Percentiles rank a stretch among this genome's conserved stretches.
These are phyloP conservation scores for Globisporangium nunn DNA, from an alignment of 352 stramenopile genomes.

Conservation along the genomic window DNA sequence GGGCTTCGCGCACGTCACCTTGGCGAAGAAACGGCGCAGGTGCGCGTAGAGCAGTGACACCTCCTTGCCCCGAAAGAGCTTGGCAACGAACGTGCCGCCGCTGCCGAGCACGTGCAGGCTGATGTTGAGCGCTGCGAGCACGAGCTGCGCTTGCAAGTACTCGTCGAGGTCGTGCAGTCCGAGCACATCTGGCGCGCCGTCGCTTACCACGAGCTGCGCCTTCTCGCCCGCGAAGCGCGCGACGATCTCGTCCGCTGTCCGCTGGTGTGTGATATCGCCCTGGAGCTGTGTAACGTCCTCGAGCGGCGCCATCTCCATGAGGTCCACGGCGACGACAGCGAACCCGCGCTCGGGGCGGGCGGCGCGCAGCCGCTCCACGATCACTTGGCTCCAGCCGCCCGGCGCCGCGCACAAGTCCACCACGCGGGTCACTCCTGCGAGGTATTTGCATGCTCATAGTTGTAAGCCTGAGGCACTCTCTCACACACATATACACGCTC, in stretches of 20 bases:
- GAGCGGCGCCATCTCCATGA: constrained; percentile 97
- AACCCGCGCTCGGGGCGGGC: constrained; percentile 7
- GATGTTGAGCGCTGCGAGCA: constrained; percentile 76
- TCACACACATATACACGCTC: too few species aligned
- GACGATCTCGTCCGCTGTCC: constrained; percentile 68
- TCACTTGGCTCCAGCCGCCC: constrained; percentile 85
- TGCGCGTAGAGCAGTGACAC: constrained; percentile 68
- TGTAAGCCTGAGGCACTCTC: too few species aligned
- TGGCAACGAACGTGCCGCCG: constrained; percentile 76
- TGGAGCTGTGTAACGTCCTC: constrained; percentile 67
- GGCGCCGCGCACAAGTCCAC: constrained; percentile 81
- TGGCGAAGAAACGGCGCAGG: constrained; percentile 58
- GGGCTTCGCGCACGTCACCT: constrained; percentile 78
- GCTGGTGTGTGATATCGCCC: constrained; percentile 79
- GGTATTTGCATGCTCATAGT: background rate
- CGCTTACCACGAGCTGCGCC: constrained; percentile 97
- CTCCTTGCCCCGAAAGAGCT: constrained; percentile 82
- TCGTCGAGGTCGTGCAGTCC: constrained; percentile 77
- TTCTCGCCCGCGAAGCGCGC: constrained; percentile 63
- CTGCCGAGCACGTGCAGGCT: constrained; percentile 66
- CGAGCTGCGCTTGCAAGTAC: constrained; percentile 75
- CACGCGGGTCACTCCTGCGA: constrained; percentile 59
- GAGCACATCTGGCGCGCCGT: constrained; percentile 98
- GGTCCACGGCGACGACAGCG: constrained; percentile 70
- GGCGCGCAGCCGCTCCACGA: constrained; percentile 57